phyloP scores from a whole-genome alignment of 345 rosid species.

The Syzygium aqueum region DNA sequence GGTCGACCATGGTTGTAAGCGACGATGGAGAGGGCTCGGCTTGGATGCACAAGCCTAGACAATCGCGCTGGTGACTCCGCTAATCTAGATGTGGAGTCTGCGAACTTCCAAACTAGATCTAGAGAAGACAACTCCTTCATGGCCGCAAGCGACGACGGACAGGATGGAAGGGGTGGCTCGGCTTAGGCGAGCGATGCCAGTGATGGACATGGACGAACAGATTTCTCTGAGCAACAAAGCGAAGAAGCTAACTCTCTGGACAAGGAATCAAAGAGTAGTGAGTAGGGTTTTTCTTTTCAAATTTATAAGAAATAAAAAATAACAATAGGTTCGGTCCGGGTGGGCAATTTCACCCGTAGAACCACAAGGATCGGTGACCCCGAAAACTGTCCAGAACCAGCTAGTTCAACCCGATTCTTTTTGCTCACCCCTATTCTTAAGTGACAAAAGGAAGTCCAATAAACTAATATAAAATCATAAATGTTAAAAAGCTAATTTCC shows the following conservation, averaged over 20 bases:
- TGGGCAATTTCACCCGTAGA: not conserved
- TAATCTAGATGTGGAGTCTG: too few species aligned
- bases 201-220: not conserved
- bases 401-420: too few species aligned
- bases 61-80: too few species aligned
- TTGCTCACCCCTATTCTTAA: too few species aligned
- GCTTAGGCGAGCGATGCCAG: not conserved
- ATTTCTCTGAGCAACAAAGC: not conserved
- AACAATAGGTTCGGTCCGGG: fast-evolving
- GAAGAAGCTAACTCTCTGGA: not conserved
- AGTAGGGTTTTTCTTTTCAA: too few species aligned
- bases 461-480: too few species aligned
- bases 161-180: not conserved
- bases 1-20: too few species aligned
- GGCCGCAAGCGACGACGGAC: not conserved
- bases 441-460: too few species aligned
- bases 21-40: not conserved
- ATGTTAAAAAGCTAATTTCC: too few species aligned
- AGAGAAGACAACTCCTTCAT: not conserved
- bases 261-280: not conserved
- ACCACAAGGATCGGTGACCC: too few species aligned
- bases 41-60: not conserved
- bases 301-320: not conserved
- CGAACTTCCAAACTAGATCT: not conserved
- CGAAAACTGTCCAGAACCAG: too few species aligned